Percentiles rank a stretch among this genome's conserved stretches.
Evolutionary conservation across 495 filamentous ascomycete species (phyloP).

Genomic region (Penicillium coprophilum): DNA sequence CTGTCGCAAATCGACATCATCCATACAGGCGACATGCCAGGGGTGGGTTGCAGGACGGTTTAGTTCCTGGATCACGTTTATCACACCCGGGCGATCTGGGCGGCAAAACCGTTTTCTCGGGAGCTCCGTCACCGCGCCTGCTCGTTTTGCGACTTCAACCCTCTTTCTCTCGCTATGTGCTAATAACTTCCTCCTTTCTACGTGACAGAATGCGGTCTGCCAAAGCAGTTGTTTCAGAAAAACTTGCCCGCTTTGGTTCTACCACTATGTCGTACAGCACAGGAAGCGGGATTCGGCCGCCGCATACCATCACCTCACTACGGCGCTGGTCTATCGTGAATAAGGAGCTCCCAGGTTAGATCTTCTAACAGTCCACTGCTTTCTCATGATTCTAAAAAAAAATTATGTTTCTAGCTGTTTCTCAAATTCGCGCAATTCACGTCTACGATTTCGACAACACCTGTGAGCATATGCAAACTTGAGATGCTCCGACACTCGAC

Average conservation of each 20-base stretch:
- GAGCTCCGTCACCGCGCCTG: neutral
- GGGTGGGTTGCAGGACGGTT: neutral
- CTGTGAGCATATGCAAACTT: conserved; percentile 50
- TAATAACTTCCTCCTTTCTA: neutral
- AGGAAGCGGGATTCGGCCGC: conserved; percentile 16
- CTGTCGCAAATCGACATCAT: conserved; percentile 44
- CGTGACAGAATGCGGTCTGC: conserved; percentile 38
- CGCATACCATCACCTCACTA: conserved; percentile 69
- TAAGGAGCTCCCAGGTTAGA: conserved; percentile 65
- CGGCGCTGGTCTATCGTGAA: conserved; percentile 77
- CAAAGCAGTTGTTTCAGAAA: conserved; percentile 42
- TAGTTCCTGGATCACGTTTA: neutral
- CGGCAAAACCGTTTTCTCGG: conserved; percentile 12
- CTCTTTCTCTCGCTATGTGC: neutral
- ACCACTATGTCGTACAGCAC: conserved; percentile 30
- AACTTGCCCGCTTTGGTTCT: conserved; percentile 22
- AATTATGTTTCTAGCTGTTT: conserved; percentile 49
- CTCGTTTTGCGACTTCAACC: neutral
- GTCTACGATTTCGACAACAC: conserved; percentile 99
- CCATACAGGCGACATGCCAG: conserved; percentile 28
- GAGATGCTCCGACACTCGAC: neutral
- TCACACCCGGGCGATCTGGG: conserved; percentile 10
- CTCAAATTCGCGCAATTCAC: conserved; percentile 76
- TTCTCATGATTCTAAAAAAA: neutral
- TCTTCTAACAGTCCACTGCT: neutral